Base-by-base conservation (phyloP, 768 basidiomycete species). In the Boletus sensibilis region DNA sequence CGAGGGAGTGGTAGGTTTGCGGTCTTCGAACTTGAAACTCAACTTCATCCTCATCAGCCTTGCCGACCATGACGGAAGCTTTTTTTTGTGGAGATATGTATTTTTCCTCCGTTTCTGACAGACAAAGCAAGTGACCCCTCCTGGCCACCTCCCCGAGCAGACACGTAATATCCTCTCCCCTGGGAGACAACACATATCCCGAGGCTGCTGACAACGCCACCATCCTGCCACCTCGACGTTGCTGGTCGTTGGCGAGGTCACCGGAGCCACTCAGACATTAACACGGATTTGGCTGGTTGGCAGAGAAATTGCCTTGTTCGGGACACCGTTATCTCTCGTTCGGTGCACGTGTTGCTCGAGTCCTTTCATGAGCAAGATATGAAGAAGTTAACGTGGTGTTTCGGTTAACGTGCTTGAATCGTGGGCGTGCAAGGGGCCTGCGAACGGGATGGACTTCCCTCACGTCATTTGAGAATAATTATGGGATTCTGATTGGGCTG, bases 11-110 rank as follows among this genome's bases (percentile, higher is more conserved):
- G 71, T 61, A 72, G 40, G 69, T 71, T 70, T 68, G 62, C 57
- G 62, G 62, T 8, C 64, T 64, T 62, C 56, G 61, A 67, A 67
- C 59, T 72, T 70, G 67, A 70, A 71, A 71, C 69, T 61, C 66
- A 68, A 70, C 70, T 46, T 38, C 57, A 51, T 64, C 58, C 55
- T 59, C 62, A 60, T 69, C 68, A 61, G 50, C 59, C 58, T 64
- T 70, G 68, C 69, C 69, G 69, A 71, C 60, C 43, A 60, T 53
- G 58, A 62, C 69, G 69, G 69, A 72, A 41, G 52, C 49, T 62
- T 60, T 68, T 49, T 52, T 54, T 42, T 53, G 44, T 58, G 50
- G 53, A 50, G 53, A 41, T 64, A 54, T 54, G 50, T 59, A 63
- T 56, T 55, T 64, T 66, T 66, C 67, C 59, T 62, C 64, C 65